These are phyloP conservation scores for Solioccasus polychromus DNA, from an alignment of 768 basidiomycete species.

Conservation along the genomic window DNA sequence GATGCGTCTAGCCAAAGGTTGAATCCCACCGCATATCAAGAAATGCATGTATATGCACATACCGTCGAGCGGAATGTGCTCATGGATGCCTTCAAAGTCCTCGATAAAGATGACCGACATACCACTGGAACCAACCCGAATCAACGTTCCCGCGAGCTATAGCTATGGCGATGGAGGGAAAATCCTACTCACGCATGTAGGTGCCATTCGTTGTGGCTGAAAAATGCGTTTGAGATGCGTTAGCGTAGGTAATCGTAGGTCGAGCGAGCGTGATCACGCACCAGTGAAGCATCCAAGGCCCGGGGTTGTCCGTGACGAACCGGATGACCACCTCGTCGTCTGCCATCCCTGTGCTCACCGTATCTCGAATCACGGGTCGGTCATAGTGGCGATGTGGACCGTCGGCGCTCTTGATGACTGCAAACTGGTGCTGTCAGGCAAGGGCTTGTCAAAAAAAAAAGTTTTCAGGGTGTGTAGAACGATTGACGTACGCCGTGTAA, in stretches of 20 bases:
- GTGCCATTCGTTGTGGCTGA: slow-evolving; percentile 39
- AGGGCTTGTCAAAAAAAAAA: no score
- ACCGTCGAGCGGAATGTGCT: slow-evolving; percentile 35
- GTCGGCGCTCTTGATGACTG: slow-evolving; percentile 40
- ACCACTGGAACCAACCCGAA: no score
- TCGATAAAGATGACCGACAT: slow-evolving; percentile 15
- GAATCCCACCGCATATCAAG: no score
- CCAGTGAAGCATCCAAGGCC: slow-evolving; percentile 53
- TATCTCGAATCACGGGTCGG: slow-evolving; percentile 55
- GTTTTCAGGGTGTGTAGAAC: no score
- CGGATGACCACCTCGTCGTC: slow-evolving; percentile 50
- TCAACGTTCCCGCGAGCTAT: no score
- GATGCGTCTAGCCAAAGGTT: no score
- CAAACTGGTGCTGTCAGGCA: slow-evolving; percentile 42
- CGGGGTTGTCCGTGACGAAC: slow-evolving; percentile 67
- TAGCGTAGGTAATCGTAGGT: no score
- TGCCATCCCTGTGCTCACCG: slow-evolving; percentile 32
- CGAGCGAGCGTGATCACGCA: no score
- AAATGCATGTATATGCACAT: no score
- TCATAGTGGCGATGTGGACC: slow-evolving; percentile 34
- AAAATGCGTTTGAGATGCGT: no score
- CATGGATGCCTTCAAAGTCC: slow-evolving; percentile 15
- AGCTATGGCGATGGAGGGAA: no score
- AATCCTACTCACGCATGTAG: slow-evolving; percentile 23
- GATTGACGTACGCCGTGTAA: slow-evolving; percentile 15